Evolutionary conservation across 2,329 filamentous ascomycete species (phyloP).

Genomic region (Mycocentrospora acerina): DNA sequence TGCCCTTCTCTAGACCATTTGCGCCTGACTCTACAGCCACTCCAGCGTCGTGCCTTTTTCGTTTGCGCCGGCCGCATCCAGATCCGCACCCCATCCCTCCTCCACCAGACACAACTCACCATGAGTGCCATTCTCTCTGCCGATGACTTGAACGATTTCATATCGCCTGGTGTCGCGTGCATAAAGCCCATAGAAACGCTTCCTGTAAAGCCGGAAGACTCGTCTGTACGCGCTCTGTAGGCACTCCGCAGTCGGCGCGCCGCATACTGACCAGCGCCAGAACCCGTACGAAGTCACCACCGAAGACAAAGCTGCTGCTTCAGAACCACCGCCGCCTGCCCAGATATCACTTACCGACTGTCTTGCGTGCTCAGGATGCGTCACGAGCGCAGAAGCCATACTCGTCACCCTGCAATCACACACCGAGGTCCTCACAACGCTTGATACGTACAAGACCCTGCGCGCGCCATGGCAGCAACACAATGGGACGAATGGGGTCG

Average conservation of each 20-base stretch:
- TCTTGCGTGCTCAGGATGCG: conserved; percentile 94
- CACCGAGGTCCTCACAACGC: conserved; percentile 79
- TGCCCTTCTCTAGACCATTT: not conserved
- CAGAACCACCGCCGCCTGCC: conserved; percentile 67
- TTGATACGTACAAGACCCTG: conserved; percentile 64
- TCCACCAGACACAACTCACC: conserved; percentile 13
- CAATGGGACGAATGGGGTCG: conserved; percentile 25
- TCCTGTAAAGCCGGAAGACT: conserved; percentile 57
- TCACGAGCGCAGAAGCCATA: conserved; percentile 96
- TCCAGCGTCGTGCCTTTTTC: not conserved
- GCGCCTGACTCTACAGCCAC: conserved; percentile 3
- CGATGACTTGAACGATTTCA: conserved; percentile 98
- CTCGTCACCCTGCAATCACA: conserved; percentile 93
- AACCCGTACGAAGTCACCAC: conserved; percentile 84
- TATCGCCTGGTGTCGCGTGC: conserved; percentile 93
- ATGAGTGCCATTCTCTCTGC: conserved; percentile 98
- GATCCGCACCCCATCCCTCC: conserved; percentile 13
- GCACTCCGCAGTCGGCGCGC: conserved; percentile 11
- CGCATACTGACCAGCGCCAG: conserved; percentile 41
- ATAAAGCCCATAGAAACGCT: conserved; percentile 97
- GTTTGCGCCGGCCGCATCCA: conserved; percentile 12
- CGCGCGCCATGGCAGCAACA: conserved; percentile 33
- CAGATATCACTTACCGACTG: conserved; percentile 97
- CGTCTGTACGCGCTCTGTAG: conserved; percentile 41
- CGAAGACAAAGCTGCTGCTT: conserved; percentile 69